These are phyloP conservation scores for Phlebopus sp. DNA, from an alignment of 1,284 basidiomycete species.

Conservation along the genomic window DNA sequence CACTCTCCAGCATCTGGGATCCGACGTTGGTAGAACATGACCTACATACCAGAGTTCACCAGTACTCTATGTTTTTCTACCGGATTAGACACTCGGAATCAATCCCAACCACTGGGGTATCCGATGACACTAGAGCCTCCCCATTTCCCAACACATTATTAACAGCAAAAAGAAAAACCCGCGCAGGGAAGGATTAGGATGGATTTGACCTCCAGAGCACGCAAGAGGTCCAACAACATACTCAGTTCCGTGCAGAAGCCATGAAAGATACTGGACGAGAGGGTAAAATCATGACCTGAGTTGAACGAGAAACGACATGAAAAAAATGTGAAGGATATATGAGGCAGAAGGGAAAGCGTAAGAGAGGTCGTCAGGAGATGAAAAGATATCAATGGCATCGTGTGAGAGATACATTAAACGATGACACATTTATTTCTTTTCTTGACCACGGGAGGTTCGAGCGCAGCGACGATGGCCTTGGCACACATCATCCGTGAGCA, in stretches of 20 bases:
- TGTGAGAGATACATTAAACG: conserved; percentile 51
- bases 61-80: conserved; percentile 9
- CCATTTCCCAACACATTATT: conserved; percentile 15
- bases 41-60: conserved; percentile 10
- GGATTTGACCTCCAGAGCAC: conserved; percentile 25
- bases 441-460: conserved; percentile 93
- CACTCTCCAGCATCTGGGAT: background rate
- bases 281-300: conserved; percentile 26
- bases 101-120: conserved; percentile 21
- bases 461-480: conserved; percentile 96
- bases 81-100: conserved; percentile 9
- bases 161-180: conserved; percentile 9
- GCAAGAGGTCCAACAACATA: conserved; percentile 24
- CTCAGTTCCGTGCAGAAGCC: conserved; percentile 24
- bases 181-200: conserved; percentile 21
- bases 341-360: conserved; percentile 30
- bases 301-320: conserved; percentile 25
- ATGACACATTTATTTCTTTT: conserved; percentile 84
- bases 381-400: conserved; percentile 33
- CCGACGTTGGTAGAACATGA: conserved; percentile 3
- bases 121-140: conserved; percentile 13
- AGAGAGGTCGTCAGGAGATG: conserved; percentile 35
- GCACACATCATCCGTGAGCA: conserved; percentile 7
- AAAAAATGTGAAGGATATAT: conserved; percentile 38
- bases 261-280: conserved; percentile 17